phyloP scores from a whole-genome alignment of 129 eudicot genomes.

The Flaveria trinervia region DNA sequence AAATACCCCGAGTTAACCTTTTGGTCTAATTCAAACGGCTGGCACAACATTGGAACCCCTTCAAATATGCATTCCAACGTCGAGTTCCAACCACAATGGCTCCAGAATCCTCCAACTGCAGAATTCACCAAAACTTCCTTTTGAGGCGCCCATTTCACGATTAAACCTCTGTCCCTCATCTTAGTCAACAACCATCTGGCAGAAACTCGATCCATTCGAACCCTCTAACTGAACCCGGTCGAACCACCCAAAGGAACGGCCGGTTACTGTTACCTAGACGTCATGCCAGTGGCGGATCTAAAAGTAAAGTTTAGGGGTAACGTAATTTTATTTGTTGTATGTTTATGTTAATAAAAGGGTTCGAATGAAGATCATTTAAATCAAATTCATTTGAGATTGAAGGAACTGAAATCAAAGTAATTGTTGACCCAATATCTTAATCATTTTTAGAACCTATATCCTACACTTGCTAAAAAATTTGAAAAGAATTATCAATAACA shows the following conservation, averaged over 20 bases:
- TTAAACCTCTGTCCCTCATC: constrained; percentile 37
- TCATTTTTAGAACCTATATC: no score
- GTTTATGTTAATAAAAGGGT: no score
- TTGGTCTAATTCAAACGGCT: constrained; percentile 55
- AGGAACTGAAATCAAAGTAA: no score
- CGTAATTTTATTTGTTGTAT: no score
- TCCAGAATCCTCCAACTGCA: constrained; percentile 69
- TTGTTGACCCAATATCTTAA: no score
- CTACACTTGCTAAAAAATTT: no score
- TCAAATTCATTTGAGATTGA: no score
- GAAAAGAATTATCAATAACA: no score
- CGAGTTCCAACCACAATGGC: constrained; percentile 83
- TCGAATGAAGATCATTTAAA: no score
- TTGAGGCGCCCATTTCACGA: constrained; percentile 79
- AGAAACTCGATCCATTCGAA: constrained; percentile 39
- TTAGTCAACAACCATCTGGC: constrained; percentile 33
- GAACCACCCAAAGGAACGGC: constrained; percentile 56
- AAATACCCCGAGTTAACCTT: constrained; percentile 51
- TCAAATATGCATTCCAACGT: constrained; percentile 55
- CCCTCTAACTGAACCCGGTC: constrained; percentile 44
- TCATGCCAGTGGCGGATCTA: no score
- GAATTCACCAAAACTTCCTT: constrained; percentile 61
- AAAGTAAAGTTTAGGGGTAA: no score
- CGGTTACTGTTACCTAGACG: constrained; percentile 48
- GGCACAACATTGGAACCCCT: constrained; percentile 75